Percentiles rank a stretch among this genome's conserved stretches.
phyloP scores from a whole-genome alignment of 768 basidiomycete genomes.

The Rhodotorula diobovata region DNA sequence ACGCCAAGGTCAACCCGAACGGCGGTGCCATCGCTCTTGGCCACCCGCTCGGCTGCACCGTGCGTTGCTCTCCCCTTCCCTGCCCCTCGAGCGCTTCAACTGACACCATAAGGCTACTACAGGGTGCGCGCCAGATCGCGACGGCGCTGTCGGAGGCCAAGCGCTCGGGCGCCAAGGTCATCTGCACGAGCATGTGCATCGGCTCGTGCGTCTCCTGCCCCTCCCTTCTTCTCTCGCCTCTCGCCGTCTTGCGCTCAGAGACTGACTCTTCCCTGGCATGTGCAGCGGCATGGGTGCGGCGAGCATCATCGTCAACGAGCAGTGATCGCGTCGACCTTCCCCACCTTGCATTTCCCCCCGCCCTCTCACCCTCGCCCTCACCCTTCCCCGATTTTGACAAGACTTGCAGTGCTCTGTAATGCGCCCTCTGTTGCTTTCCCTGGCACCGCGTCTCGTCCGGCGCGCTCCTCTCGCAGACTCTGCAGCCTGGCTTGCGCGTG shows the following conservation, averaged over 20 bases:
- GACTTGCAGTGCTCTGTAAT: no score
- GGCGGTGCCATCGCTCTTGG: constrained; percentile 79
- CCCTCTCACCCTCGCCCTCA: not conserved
- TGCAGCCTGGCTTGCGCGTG: no score
- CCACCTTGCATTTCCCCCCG: not conserved
- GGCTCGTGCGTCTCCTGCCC: constrained; percentile 48
- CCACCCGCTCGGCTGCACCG: constrained; percentile 38
- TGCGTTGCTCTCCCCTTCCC: not conserved
- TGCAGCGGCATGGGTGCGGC: constrained; percentile 49
- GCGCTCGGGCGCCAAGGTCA: constrained; percentile 68
- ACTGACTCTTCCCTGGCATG: no score
- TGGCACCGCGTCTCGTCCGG: no score
- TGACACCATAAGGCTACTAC: not conserved
- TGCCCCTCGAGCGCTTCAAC: no score
- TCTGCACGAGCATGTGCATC: constrained; percentile 88
- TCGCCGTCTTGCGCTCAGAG: no score
- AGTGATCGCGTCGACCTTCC: not conserved
- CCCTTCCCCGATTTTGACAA: no score
- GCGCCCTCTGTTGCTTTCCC: no score
- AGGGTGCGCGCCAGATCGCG: constrained; percentile 76
- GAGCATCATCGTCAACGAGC: constrained; percentile 27
- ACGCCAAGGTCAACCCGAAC: constrained; percentile 74
- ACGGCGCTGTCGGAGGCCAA: constrained; percentile 73
- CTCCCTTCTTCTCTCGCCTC: no score
- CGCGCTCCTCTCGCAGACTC: no score